Base-by-base conservation (phyloP, 495 filamentous ascomycete genomes). In the Xylaria scruposa region DNA sequence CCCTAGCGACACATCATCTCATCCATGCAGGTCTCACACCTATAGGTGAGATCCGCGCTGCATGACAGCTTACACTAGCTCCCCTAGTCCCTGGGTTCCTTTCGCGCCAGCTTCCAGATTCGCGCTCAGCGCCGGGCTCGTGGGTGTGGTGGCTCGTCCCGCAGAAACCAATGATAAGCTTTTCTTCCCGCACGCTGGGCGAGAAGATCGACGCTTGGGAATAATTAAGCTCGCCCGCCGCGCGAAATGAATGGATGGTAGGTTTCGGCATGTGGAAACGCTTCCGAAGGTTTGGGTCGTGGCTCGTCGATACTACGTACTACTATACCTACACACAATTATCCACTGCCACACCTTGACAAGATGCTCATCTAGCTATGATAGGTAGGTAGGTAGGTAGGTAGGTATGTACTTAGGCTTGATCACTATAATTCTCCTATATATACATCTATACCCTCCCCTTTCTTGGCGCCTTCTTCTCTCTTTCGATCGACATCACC, bases 41-140 rank as follows among this genome's bases (percentile, higher is more conserved):
- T 31, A 12, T 26, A n/a, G n/a, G n/a, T n/a, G n/a, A 59, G 56
- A 59, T 33, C 17, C 17, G 56, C 15, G 54, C 15, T 59, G 17
- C 51, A 54, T 54, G 51, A 12, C 26, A 17, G 53, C 58, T 60
- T 60, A 33, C 58, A 15, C 58, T 21, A n/a, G 54, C 29, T 5
- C 10, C 54, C 54, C 49, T 13, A 29, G 51, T 56, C 53, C 24
- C 53, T 56, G 53, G 26, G 15, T 31, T 29, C 13, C 13, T 31
- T 12, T 56, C 24, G 53, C 53, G 26, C 53, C 68, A 70, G 31
- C 68, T 70, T 70, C 68, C 68, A 42, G 6, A 70, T 70, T 62
- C 29, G 68, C 59, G 38, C 7, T 62, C 21, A 24, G 68, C 29
- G 10, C 56, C 58, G 68, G n/a, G 31, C 17, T 8, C 61, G 2